These are phyloP conservation scores for Acer yangbiense DNA, from an alignment of 345 rosid species.

Conservation along the genomic window DNA sequence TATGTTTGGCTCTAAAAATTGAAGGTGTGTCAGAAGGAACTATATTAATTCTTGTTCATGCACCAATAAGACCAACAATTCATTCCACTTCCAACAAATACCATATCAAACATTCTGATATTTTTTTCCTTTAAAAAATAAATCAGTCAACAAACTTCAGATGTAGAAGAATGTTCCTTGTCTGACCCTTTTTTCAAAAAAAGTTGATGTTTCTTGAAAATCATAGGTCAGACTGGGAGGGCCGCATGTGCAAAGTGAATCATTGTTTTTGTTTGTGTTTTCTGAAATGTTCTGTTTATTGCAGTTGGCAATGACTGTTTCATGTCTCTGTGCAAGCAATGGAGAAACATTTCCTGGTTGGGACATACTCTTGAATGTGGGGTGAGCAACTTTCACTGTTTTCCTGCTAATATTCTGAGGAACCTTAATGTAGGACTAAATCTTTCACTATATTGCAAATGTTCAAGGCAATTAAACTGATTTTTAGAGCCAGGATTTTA, in stretches of 20 bases:
- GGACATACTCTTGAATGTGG: conserved; percentile 77
- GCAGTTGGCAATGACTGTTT: conserved; percentile 72
- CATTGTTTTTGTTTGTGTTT: conserved; percentile 5
- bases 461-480: background rate
- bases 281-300: conserved; percentile 12
- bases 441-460: background rate
- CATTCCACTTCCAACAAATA: background rate
- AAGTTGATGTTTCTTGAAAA: background rate
- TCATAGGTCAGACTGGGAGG: background rate
- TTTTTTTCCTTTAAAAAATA: background rate
- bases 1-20: background rate
- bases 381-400: conserved; percentile 42
- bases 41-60: no score
- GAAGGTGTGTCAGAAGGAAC: background rate
- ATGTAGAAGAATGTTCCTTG: background rate
- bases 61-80: no score
- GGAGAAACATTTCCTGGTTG: conserved; percentile 90
- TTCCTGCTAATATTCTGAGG: background rate
- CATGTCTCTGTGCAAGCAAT: conserved; percentile 71
- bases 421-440: background rate
- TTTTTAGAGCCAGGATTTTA: background rate
- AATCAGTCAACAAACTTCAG: background rate
- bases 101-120: background rate
- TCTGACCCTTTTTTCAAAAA: background rate
- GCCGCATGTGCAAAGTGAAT: background rate